Base-by-base conservation (phyloP, 345 rosid species). In the Aquilaria malaccensis region DNA sequence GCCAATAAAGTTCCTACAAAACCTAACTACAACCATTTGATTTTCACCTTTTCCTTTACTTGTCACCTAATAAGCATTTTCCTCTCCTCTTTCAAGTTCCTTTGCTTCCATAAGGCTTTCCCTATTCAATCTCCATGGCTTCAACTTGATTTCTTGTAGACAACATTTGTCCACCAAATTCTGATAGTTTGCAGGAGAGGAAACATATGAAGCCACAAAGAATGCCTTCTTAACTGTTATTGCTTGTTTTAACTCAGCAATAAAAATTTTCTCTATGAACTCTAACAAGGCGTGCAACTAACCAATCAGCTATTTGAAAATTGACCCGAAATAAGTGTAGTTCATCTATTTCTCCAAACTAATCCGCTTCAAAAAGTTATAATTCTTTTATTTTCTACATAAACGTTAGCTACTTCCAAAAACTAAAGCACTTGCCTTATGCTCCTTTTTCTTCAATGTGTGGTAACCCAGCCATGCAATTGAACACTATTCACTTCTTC, bases 151-250 rank as follows among this genome's bases (percentile, higher is more conserved):
- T 37, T 61, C 67, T 2, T 58, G 6, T 4, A 72, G 67, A 9
- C 13, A 67, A 2, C 50, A 37, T 30, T 51, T 22, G 22, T 22
- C 22, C 22, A 22, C 22, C 74, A 72, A 68, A 30, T 52, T 65
- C 48, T 32, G 31, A 37, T 15, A 32, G 46, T 59, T 50, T 45
- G 53, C 11, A 7, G 70, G 65, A 10, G 63, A 59, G 12, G 57
- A 64, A 59, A 72, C 33, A 67, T 67, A 65, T 11, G 79, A 77
- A 30, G 62, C 68, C 43, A 78, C 30, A 66, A 78, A 78, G 49
- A 78, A 53, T 50, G 66, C 70, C 58, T 81, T 74, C 70, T 74
- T 71, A 2, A 77, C 76, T 58, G 61, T 52, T 62, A 79, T 81
- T 59, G 86, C 86, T 63, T 79, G 81, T 61, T 13, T 48, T 2